phyloP scores from a whole-genome alignment of 139 green algal species.

The Coelastrella sp. region DNA sequence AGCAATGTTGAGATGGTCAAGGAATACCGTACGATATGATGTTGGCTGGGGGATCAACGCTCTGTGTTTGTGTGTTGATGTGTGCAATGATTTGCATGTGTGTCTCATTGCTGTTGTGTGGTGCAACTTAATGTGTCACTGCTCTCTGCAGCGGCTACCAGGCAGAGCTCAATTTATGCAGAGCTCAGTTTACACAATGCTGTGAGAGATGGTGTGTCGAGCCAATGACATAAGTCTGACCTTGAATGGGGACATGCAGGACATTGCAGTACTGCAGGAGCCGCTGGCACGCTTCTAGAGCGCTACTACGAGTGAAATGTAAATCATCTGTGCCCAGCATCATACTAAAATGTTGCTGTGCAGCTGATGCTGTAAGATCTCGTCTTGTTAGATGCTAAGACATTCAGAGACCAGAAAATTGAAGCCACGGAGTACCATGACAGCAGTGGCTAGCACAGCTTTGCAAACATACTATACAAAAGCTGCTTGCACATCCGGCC shows the following conservation, averaged over 20 bases:
- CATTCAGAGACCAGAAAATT: too few relatives aligned
- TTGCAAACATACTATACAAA: background rate
- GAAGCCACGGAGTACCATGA: background rate
- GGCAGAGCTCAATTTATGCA: background rate
- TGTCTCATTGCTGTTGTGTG: too few relatives aligned
- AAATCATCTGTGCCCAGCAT: background rate
- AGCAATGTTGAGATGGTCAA: background rate
- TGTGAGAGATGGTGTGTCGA: too few relatives aligned
- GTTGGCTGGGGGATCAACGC: too few relatives aligned
- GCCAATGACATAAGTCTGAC: too few relatives aligned
- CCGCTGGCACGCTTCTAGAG: background rate
- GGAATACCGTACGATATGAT: background rate
- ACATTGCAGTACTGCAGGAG: background rate
- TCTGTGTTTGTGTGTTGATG: too few relatives aligned
- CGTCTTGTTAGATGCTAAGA: too few relatives aligned
- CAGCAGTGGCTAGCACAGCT: background rate
- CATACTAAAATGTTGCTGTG: background rate
- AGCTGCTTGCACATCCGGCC: background rate
- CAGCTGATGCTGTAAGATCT: background rate
- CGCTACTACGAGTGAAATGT: background rate
- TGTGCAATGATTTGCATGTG: too few relatives aligned
- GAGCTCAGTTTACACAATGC: background rate
- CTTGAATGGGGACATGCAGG: background rate
- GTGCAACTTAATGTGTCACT: background rate
- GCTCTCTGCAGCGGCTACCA: background rate